Base-by-base conservation (phyloP, 495 filamentous ascomycete genomes). In the Aspergillus affinis region DNA sequence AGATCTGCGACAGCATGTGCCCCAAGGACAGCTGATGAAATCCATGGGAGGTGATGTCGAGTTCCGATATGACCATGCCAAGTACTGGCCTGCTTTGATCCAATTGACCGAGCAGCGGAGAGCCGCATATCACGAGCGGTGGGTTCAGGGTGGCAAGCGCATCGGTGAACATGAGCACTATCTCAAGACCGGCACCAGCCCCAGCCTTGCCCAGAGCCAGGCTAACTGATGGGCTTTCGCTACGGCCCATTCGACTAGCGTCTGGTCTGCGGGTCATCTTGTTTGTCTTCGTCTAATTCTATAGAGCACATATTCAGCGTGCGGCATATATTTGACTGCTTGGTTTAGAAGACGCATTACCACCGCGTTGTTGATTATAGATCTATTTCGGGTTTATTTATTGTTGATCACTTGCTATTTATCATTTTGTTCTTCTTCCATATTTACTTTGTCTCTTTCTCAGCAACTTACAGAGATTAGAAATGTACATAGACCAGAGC, bases 11-110 rank as follows among this genome's bases (percentile, higher is more conserved):
- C 75, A 88, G 50, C 87, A 90, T 65, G 88, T 98, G 12, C 92
- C 92, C 6, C 68, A 85, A 7, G 76, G 83, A 63, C 92, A 97
- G 57, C 82, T 98, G 45, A 86, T 92, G 85, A 84, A 82, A 60
- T 62, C 67, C 12, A 75, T 75, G 63, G 83, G 81, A 21, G 82
- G 78, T 55, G 79, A 78, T 54, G 82, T 79, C 55, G 75, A 92
- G 41, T 98, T 98, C 66, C 85, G 88, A 67, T 98, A 98, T 69
- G 86, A 95, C 60, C 95, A 98, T 73, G 68, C 80, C 0, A 73
- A 77, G 20, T 98, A 97, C 79, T 98, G 94, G 94, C 91, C 92
- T 4, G 88, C 91, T 8, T 77, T 98, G 54, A 81, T 83, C 57
- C 79, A 83, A 63, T 71, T 96, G 57, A 86, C 86, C 61, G 76